Percentiles rank a stretch among this genome's conserved stretches.
phyloP scores from a whole-genome alignment of 2,329 filamentous ascomycete genomes.

The Aspergillus phoenicis region DNA sequence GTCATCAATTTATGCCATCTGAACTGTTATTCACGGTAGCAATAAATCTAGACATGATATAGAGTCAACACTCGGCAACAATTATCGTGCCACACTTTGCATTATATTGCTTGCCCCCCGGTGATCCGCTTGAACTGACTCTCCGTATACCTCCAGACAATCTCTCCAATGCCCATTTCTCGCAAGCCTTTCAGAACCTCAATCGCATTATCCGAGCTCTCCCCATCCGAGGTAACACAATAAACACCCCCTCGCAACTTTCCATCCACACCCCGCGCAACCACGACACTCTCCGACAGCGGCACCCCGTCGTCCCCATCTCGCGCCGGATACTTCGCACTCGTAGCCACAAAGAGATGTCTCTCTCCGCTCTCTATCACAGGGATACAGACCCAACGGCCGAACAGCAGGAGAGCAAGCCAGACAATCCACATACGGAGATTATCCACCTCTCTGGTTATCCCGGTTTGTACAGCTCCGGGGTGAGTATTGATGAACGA shows the following conservation, averaged over 20 bases:
- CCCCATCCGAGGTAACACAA: background rate
- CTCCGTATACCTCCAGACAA: constrained; percentile 9
- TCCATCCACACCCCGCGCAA: constrained; percentile 5
- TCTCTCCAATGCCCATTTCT: background rate
- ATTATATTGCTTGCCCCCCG: background rate
- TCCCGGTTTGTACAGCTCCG: background rate
- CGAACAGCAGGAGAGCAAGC: background rate
- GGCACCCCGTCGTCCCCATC: background rate
- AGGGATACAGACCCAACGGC: background rate
- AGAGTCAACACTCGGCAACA: too few relatives aligned
- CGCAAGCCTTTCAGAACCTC: background rate
- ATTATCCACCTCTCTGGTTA: background rate
- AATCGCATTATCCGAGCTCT: background rate
- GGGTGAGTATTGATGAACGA: constrained; percentile 10
- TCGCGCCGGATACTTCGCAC: background rate
- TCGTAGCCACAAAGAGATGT: constrained; percentile 13
- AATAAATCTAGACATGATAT: background rate
- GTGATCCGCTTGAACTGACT: constrained; percentile 3
- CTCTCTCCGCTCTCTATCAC: constrained; percentile 1
- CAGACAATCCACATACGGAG: constrained; percentile 2
- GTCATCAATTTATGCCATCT: background rate
- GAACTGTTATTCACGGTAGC: background rate
- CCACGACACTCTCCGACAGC: background rate
- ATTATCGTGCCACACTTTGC: background rate
- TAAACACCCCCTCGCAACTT: constrained; percentile 7